phyloP scores from a whole-genome alignment of 345 rosid species.

The Acer negundo region DNA sequence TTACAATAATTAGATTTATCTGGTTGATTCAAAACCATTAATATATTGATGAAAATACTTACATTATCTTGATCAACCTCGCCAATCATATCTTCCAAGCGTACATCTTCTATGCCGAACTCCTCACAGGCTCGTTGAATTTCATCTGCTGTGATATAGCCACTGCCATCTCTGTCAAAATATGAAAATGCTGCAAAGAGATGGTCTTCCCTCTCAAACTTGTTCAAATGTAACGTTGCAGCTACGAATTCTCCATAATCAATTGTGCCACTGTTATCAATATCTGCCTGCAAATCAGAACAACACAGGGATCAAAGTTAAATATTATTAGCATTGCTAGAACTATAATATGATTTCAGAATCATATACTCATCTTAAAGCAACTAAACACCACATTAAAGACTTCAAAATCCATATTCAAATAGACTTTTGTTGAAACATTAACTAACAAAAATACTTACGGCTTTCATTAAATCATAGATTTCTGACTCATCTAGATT shows the following conservation, averaged over 20 bases:
- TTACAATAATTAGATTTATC: too few relatives aligned
- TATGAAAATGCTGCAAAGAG: slow-evolving; percentile 65
- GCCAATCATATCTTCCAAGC: slow-evolving; percentile 53
- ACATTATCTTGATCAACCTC: slow-evolving; percentile 81
- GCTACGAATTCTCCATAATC: slow-evolving; percentile 77
- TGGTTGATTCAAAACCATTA: too few relatives aligned
- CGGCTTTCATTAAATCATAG: slow-evolving; percentile 66
- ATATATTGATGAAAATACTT: slow-evolving; percentile 27
- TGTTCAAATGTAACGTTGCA: slow-evolving; percentile 67
- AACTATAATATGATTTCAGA: not conserved
- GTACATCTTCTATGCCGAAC: slow-evolving; percentile 52
- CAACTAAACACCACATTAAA: not conserved
- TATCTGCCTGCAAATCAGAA: slow-evolving; percentile 57
- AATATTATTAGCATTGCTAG: too few relatives aligned
- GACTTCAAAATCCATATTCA: not conserved
- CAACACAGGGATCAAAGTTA: too few relatives aligned
- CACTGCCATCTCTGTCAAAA: slow-evolving; percentile 74
- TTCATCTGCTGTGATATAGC: slow-evolving; percentile 68
- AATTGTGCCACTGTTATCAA: slow-evolving; percentile 67
- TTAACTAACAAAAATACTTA: slow-evolving; percentile 37
- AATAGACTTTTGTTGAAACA: not conserved
- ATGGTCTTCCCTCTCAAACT: slow-evolving; percentile 56
- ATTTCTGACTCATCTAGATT: slow-evolving; percentile 67
- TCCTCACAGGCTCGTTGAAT: slow-evolving; percentile 70
- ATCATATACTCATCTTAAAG: not conserved